phyloP scores from a whole-genome alignment of 306 rosid genomes.

The Alnus glutinosa region DNA sequence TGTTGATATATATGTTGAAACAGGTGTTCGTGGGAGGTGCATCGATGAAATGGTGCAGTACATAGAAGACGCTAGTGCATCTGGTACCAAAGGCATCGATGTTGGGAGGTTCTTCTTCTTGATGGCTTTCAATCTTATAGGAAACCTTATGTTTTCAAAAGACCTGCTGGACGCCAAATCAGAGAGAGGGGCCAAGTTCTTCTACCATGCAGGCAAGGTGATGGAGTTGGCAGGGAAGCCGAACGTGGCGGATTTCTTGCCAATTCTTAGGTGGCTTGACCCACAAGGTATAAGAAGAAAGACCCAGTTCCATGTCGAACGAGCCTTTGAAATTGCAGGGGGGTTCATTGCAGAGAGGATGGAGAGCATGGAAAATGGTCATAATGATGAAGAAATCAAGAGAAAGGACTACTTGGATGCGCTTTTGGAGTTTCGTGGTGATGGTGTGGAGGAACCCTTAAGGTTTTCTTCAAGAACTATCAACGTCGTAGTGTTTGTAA shows the following conservation, averaged over 20 bases:
- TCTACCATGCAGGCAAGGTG: slow-evolving; percentile 59
- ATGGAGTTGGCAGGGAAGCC: slow-evolving; percentile 88
- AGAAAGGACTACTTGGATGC: slow-evolving; percentile 70
- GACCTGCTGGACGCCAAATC: slow-evolving; percentile 64
- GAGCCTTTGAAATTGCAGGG: slow-evolving; percentile 72
- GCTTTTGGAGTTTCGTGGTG: slow-evolving; percentile 64
- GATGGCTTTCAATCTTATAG: slow-evolving; percentile 82
- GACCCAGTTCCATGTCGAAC: slow-evolving; percentile 65
- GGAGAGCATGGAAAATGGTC: slow-evolving; percentile 27
- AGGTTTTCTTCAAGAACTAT: slow-evolving; percentile 49
- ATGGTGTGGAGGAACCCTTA: slow-evolving; percentile 35
- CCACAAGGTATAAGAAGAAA: slow-evolving; percentile 75
- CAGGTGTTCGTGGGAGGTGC: slow-evolving; percentile 49
- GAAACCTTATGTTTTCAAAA: slow-evolving; percentile 76
- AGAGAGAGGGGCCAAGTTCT: slow-evolving; percentile 64
- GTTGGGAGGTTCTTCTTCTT: slow-evolving; percentile 63
- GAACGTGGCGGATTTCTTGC: slow-evolving; percentile 73
- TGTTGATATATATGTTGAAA: not conserved
- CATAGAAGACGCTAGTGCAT: slow-evolving; percentile 32
- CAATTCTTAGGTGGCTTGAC: slow-evolving; percentile 56
- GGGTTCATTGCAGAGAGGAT: slow-evolving; percentile 63
- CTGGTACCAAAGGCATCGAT: slow-evolving; percentile 38
- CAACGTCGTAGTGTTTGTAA: slow-evolving; percentile 63
- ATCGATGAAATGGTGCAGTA: slow-evolving; percentile 54
- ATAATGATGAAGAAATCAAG: slow-evolving; percentile 13